Evolutionary conservation across 148 eudicot species (phyloP).

Genomic region (Rhododendron henanense): DNA sequence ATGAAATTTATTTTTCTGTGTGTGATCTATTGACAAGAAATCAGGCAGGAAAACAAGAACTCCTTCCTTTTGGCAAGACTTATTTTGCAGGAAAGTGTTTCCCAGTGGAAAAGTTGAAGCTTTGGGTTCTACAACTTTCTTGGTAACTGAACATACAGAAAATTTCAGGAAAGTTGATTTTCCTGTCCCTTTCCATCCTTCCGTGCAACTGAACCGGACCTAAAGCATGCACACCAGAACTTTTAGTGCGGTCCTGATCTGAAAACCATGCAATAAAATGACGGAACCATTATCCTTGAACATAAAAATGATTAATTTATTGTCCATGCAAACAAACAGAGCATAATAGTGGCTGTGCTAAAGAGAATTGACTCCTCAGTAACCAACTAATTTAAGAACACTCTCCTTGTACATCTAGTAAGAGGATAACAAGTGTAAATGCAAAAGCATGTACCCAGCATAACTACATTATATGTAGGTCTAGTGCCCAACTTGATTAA

Average conservation of each 20-base stretch:
- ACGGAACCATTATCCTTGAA: background rate
- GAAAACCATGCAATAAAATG: background rate
- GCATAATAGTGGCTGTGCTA: background rate
- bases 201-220: too few species aligned
- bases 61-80: too few species aligned
- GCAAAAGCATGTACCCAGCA: background rate
- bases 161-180: too few species aligned
- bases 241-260: background rate
- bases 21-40: too few species aligned
- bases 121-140: too few species aligned
- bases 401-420: background rate
- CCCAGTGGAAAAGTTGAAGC: too few species aligned
- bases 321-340: background rate
- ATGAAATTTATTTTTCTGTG: too few species aligned
- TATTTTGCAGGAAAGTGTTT: too few species aligned
- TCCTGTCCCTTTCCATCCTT: too few species aligned
- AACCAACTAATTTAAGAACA: background rate
- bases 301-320: background rate
- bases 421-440: background rate
- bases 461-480: background rate
- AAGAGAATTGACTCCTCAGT: constrained; percentile 1
- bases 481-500: background rate
- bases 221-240: background rate
- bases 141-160: too few species aligned
- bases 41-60: too few species aligned